These are phyloP conservation scores for Pichia membranifaciens DNA, from an alignment of 805 yeast species.

Conservation along the genomic window DNA sequence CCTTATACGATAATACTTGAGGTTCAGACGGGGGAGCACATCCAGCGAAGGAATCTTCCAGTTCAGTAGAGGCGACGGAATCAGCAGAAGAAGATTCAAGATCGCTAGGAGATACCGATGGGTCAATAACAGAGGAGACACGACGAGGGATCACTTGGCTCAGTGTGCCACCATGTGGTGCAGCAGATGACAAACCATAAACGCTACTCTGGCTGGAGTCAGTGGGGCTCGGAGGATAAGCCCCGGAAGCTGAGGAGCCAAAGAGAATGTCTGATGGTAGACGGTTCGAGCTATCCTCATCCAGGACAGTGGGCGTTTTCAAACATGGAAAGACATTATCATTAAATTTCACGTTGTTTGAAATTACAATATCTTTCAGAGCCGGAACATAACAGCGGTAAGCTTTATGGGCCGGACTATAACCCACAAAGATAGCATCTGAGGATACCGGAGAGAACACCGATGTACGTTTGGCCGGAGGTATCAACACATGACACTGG, in stretches of 20 bases:
- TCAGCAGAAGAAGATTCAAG: too few species aligned
- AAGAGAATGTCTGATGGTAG: background rate
- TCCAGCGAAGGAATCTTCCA: too few species aligned
- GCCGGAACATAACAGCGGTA: constrained; percentile 5
- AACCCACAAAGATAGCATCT: constrained; percentile 8
- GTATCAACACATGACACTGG: background rate
- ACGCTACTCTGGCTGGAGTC: background rate
- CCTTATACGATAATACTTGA: too few species aligned
- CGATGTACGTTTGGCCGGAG: background rate
- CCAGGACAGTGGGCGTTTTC: background rate
- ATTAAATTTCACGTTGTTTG: constrained; percentile 6
- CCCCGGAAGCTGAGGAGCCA: background rate
- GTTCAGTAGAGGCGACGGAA: too few species aligned
- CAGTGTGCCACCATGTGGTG: too few species aligned
- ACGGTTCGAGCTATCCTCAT: background rate
- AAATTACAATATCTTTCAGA: constrained; percentile 14
- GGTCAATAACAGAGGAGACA: too few species aligned
- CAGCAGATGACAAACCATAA: background rate
- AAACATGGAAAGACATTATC: background rate
- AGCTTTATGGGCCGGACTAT: constrained; percentile 6
- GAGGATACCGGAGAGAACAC: constrained; percentile 2
- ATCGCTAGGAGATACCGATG: too few species aligned
- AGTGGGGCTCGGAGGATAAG: background rate
- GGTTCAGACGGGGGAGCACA: too few species aligned
- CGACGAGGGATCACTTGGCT: too few species aligned